Evolutionary conservation across 1,139 yeast species (phyloP), one percentile per base, ranked within the genome.

Genomic region (Yamadazyma sp.): DNA sequence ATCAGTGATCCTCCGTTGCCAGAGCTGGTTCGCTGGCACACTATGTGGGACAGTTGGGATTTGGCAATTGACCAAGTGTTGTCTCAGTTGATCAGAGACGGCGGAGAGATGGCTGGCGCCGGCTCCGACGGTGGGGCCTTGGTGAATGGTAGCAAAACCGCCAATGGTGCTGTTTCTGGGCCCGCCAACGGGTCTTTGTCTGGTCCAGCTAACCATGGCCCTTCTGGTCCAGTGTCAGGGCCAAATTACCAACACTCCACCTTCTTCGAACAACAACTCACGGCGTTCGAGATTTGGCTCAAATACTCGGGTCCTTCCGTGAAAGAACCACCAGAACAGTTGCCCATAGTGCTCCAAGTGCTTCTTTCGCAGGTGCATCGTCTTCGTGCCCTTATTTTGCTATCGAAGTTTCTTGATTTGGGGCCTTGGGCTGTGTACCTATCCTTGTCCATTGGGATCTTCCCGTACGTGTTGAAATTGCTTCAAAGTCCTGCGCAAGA

Each of bases 41-140:
- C 95, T 10, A 85, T 92, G 88, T 92, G 99, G 99, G 95, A 89
- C 47, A 84, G 97, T 0, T 92, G 98, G 98, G 98, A 94, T 58
- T 69, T 92, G 54, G 98, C 98, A 0, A 85, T 92, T 36, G 98
- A 92, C 60, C 97, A 92, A 56, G 95, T 95, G 2, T 69, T 94
- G 40, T 79, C 88, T 4, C 88, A 84, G 53, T 61, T 84, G 35
- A 71, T 83, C 38, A 71, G 69, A 14, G 46, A 38, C 22, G 27
- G 24, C 25, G 22, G 36, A 18, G 40, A 17, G 12, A 31, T 15
- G 6, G 12, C 16, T 12, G 9, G 16, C 23, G 5, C 10, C 29
- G n/a, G 28, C 22, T 24, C 43, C 39, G 33, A 36, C 39, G 28
- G 44, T 48, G 7, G 44, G 33, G 34, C 29, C 53, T 20, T 20